These are phyloP conservation scores for Mytilinidion resinicola DNA, from an alignment of 495 filamentous ascomycete species.

Conservation along the genomic window DNA sequence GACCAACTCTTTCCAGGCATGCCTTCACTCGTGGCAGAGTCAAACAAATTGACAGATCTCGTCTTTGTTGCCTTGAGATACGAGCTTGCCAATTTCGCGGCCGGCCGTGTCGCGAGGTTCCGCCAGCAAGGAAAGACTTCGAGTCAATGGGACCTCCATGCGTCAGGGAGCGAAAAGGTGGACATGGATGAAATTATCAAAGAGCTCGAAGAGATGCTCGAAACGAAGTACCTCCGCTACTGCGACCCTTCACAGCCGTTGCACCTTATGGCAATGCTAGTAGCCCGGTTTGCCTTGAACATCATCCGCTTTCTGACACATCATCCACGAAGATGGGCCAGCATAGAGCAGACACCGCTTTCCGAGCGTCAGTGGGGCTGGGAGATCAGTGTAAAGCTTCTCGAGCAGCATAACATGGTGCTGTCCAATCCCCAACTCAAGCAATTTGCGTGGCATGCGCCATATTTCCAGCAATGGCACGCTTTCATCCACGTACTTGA, in stretches of 20 bases:
- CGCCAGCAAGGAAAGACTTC: slow-evolving; percentile 20
- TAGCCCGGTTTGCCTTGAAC: slow-evolving; percentile 20
- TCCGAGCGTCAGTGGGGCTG: slow-evolving; percentile 26
- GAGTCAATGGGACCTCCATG: slow-evolving; percentile 13
- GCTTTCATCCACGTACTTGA: slow-evolving; percentile 29
- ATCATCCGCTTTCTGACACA: slow-evolving; percentile 25
- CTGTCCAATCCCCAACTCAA: slow-evolving; percentile 28
- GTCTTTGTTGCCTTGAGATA: slow-evolving; percentile 10
- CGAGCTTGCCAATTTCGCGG: slow-evolving; percentile 24
- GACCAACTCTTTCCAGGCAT: slow-evolving; percentile 22
- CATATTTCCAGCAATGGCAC: slow-evolving; percentile 29
- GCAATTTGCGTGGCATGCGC: slow-evolving; percentile 27
- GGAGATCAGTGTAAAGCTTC: slow-evolving; percentile 24
- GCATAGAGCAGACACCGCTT: slow-evolving; percentile 13
- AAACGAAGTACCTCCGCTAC: slow-evolving; percentile 29
- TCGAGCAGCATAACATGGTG: slow-evolving; percentile 31
- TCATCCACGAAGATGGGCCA: slow-evolving; percentile 29
- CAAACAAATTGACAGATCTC: slow-evolving; percentile 17
- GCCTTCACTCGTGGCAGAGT: slow-evolving; percentile 9
- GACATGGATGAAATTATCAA: slow-evolving; percentile 15
- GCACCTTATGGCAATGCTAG: slow-evolving; percentile 27
- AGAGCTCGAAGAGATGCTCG: slow-evolving; percentile 26
- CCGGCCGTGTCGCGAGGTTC: slow-evolving; percentile 19
- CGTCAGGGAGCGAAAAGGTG: slow-evolving; percentile 2
- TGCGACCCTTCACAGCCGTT: slow-evolving; percentile 34